Base-by-base conservation (phyloP, 192 early-diverging fungal species). In the Thamnidium elegans region DNA sequence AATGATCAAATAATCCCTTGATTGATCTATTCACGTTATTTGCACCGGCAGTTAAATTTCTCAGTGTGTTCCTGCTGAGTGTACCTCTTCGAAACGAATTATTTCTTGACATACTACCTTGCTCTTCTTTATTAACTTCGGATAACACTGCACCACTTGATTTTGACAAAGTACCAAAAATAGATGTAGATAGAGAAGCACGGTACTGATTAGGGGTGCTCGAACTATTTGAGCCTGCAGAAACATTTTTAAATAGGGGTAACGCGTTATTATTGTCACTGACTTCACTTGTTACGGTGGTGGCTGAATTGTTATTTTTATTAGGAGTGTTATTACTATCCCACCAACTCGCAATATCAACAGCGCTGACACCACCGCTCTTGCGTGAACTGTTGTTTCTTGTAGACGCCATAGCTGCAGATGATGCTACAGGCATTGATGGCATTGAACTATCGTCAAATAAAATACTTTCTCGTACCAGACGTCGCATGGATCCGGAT, bases 381-480 rank as follows among this genome's bases (percentile, higher is more conserved):
- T 26, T 39, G 7, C 58, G 43, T 1, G 66, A 21, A 14, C 58
- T 59, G 9, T 48, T 59, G 15, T 46, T 51, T 19, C 56, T 19
- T 17, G 43, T 47, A 3, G 55, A 58, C n/a, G 23, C 34, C 4
- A n/a, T 30, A 21, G 31, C 21, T 26, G 43, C 58, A 59, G 58
- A 26, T 2, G 26, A 26, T 26, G 26, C 26, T 26, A 26, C 21
- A 42, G 43, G 36, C 42, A 45, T 59, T 6, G 39, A 36, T 44
- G 43, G 58, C 8, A 45, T 21, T 3, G 19, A n/a, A 15, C 19
- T n/a, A 61, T 68, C 54, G 0, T 59, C 58, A 6, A 39, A 59
- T 26, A 61, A 56, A 5, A 60, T 50, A 44, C 66, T 68, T n/a
- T 68, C 58, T 14, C 66, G 44, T n/a, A 68, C 58, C 17, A 68